phyloP scores from a whole-genome alignment of 352 stramenopile genomes.

The Phytophthora meadii region DNA sequence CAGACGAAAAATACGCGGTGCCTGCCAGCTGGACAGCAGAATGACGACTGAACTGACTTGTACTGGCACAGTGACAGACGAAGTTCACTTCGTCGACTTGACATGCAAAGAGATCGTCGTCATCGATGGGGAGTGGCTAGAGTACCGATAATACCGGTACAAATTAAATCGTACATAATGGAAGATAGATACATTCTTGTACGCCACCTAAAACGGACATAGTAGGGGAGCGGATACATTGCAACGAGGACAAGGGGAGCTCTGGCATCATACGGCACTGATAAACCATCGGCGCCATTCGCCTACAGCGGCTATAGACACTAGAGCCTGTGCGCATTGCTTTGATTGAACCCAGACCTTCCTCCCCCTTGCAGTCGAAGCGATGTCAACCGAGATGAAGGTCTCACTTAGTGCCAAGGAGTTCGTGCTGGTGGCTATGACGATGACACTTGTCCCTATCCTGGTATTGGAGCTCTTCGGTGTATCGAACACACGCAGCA shows the following conservation, averaged over 20 bases:
- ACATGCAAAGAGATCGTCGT: conserved; percentile 22
- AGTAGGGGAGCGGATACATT: conserved; percentile 18
- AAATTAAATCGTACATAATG: neutral
- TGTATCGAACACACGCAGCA: conserved; percentile 51
- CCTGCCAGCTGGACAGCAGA: conserved; percentile 15
- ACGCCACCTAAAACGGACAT: conserved; percentile 2
- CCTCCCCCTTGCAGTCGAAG: conserved; percentile 4
- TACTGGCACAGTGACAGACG: conserved; percentile 17
- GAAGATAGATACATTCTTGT: conserved; percentile 12
- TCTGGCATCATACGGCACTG: conserved; percentile 17
- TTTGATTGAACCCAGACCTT: neutral
- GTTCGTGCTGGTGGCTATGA: conserved; percentile 62
- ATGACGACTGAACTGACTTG: conserved; percentile 35
- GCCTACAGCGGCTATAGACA: conserved; percentile 14
- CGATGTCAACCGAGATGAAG: conserved; percentile 69
- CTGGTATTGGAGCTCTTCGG: conserved; percentile 58
- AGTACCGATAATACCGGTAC: conserved; percentile 7
- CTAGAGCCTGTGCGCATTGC: neutral
- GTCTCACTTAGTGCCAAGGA: conserved; percentile 65
- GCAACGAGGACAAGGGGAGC: conserved; percentile 1
- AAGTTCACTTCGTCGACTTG: conserved; percentile 31
- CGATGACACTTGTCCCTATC: conserved; percentile 67
- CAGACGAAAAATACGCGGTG: conserved; percentile 5
- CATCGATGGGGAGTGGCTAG: conserved; percentile 1
- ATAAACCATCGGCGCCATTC: conserved; percentile 17